These are phyloP conservation scores for Aspergillus awamori DNA, from an alignment of 2,329 filamentous ascomycete genomes.

Conservation along the genomic window DNA sequence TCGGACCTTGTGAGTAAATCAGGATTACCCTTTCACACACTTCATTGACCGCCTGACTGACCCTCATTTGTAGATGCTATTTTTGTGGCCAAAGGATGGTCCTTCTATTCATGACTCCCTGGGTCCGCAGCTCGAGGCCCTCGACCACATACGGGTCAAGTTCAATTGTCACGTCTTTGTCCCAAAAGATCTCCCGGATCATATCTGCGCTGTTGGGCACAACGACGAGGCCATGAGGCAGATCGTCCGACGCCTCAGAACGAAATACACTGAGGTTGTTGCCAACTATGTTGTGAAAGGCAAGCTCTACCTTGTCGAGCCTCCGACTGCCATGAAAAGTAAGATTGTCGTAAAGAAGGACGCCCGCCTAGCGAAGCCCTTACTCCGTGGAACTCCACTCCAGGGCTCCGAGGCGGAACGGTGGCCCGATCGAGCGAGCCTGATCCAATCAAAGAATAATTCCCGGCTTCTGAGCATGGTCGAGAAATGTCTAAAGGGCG, in stretches of 20 bases:
- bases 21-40: not conserved
- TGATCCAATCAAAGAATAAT: slow-evolving; percentile 35
- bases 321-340: slow-evolving; percentile 27
- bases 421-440: slow-evolving; percentile 25
- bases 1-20: slow-evolving; percentile 30
- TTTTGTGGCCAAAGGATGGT: slow-evolving; percentile 51
- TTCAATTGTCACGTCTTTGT: slow-evolving; percentile 47
- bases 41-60: not conserved
- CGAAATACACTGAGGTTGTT: slow-evolving; percentile 33
- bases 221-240: slow-evolving; percentile 40
- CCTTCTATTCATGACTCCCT: slow-evolving; percentile 45
- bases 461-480: slow-evolving; percentile 33
- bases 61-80: slow-evolving; percentile 35
- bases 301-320: slow-evolving; percentile 40
- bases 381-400: slow-evolving; percentile 25
- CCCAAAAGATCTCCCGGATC: slow-evolving; percentile 31
- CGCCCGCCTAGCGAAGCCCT: slow-evolving; percentile 21
- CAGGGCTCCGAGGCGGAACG: slow-evolving; percentile 21
- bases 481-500: slow-evolving; percentile 34
- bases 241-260: slow-evolving; percentile 34
- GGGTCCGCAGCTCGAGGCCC: slow-evolving; percentile 45
- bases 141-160: slow-evolving; percentile 49
- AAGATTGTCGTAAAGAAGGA: slow-evolving; percentile 32
- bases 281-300: slow-evolving; percentile 32
- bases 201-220: slow-evolving; percentile 37